Evolutionary conservation across 2,329 filamentous ascomycete genomes (phyloP), one percentile per base, ranked within the genome.

Genomic region (Diaporthe ampelina): DNA sequence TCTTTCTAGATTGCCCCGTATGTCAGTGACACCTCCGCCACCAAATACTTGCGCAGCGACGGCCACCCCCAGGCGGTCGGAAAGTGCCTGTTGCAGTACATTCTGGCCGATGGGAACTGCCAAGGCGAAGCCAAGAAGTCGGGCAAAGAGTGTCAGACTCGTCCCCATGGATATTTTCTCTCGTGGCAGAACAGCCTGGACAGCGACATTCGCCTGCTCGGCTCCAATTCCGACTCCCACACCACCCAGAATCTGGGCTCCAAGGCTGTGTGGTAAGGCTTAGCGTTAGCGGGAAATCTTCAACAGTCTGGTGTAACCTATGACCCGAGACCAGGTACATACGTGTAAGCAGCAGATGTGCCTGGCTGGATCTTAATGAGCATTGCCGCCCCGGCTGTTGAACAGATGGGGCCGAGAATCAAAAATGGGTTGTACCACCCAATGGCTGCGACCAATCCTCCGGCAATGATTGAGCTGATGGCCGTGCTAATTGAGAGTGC

Each of bases 381-480:
- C 56, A 58, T 58, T 32, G 56, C 56, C 29, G 17, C 56, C 19
- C 56, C 56, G 11, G 29, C 56, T 11, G 56, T 58, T 9, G 56
- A n/a, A 37, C 1, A n/a, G 7, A 58, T n/a, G 17, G 56, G 56
- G 10, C 56, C 32, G 1, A 58, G 56, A 17, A 58, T 58, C 29
- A 58, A n/a, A n/a, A 58, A 58, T 13, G 56, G 56, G 29, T 58
- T 58, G 19, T 58, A 58, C 56, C 56, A 58, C 29, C 56, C 56
- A 37, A 58, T 58, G 15, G 19, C 56, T n/a, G 56, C 56, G 9
- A 58, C 56, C 19, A 58, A n/a, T n/a, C 56, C 32, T 4, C 56
- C 56, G 32, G 56, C 56, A 37, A 58, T 32, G 56, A 58, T 58
- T 17, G 56, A 58, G 56, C 56, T 58, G 29, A 58, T 58, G 29